Evolutionary conservation across 768 basidiomycete species (phyloP), one percentile per base, ranked within the genome.

Genomic region (Termitomyces heimii): DNA sequence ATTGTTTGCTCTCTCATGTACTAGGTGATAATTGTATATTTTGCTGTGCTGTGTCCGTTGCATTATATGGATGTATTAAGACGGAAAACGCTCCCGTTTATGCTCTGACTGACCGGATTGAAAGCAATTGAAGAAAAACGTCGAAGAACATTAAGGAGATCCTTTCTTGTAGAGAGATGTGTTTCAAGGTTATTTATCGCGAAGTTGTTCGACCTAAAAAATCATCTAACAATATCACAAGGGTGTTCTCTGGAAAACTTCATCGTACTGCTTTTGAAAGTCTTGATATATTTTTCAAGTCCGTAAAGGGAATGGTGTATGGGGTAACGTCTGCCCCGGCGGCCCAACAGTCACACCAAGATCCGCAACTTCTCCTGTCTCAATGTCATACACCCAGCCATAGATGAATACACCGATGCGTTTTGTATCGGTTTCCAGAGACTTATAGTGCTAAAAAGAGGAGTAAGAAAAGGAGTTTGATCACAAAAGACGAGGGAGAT

Each of bases 331-430:
- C 16, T 35, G 44, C 26, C 66, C 65, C 0, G 65, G 66, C 9
- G 63, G 65, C 2, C 62, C 65, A 13, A 63, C 56, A 29, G 65
- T 63, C 16, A 67, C 62, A 5, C 58, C 60, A 5, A 67, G 55
- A 42, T 67, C 65, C 29, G 51, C 39, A 7, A 67, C 66, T 49
- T 63, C 59, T 5, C 66, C 66, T 1, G 62, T 62, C 53, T 65
- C 65, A 3, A 67, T 63, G 35, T 67, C 65, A 16, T 67, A 66
- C 22, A 67, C 65, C 63, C 62, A 67, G 18, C 66, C 66, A 29
- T 67, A 65, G 44, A 67, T 60, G 40, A 65, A 67, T 8, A 66
- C 56, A 20, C 56, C 60, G 7, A 31, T 16, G 29, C 37, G 48
- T 28, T 54, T 49, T 10, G 54, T 1, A 35, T 56, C 48, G 14